Base-by-base conservation (phyloP, 2,329 filamentous ascomycete species). In the Magnaporthiopsis rhizophila region DNA sequence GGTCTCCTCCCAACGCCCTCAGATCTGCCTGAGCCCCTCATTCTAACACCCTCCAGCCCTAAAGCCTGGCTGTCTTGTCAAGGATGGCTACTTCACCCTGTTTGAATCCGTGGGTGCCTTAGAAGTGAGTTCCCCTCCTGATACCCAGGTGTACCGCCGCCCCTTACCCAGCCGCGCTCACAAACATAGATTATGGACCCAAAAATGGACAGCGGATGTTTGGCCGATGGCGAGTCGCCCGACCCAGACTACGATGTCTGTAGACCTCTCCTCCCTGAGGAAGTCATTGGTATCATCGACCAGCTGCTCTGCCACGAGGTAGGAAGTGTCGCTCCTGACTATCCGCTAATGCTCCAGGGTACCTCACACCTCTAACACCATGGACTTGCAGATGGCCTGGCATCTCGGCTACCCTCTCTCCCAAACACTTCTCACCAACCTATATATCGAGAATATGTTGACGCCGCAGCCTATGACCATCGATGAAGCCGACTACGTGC, bases 171-270 rank as follows among this genome's bases (percentile, higher is more conserved):
- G 15, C 57, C 6, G 53, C 7, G 28, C 15, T 64, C 9, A 8
- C 28, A 50, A 58, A 15, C 3, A 34, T 28, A 99, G 95, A 97
- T 99, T 70, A 97, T 97, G 91, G 95, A 99, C 72, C 88, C 91
- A 0, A 99, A 98, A 77, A 99, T 99, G 95, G 95, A 99, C 76
- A 97, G 92, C 72, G 95, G 95, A 34, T 92, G 89, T 68, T 80
- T 96, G 8, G 83, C 86, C 26, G 86, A 89, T 9, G 90, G 88
- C 36, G 91, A 97, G 71, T 86, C 87, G n/a, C 84, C 94, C 45
- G 91, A 96, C 66, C 89, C 94, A 67, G 84, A 90, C 62, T 96
- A 94, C 75, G 89, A 97, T 71, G 85, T 92, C 57, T 79, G 85
- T 58, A 80, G 82, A 60, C 79, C 84, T 8, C 78, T 96, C 57